Conservation (phyloP, 148 eudicot species). For the Fagopyrum homotropicum region DNA sequence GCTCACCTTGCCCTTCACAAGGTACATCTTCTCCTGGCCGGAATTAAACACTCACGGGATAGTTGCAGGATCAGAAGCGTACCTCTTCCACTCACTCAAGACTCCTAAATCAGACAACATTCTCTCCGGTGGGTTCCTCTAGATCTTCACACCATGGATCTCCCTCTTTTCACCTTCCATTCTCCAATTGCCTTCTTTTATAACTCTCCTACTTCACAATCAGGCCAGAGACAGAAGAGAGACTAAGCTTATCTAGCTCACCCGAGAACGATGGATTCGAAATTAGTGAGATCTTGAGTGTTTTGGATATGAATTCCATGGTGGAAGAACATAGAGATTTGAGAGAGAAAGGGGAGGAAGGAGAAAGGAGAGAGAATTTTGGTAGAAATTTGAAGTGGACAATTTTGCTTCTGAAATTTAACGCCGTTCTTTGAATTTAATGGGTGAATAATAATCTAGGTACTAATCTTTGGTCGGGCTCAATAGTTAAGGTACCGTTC, state of each 20-base stretch:
- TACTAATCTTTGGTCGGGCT: too few species aligned
- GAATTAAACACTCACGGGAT: slow-evolving; percentile 38
- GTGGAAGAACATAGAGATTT: slow-evolving; percentile 34
- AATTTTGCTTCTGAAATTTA: too few species aligned
- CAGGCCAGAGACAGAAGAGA: slow-evolving; percentile 36
- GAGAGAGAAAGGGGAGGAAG: too few species aligned
- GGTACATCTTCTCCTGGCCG: slow-evolving; percentile 38
- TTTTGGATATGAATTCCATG: slow-evolving; percentile 75
- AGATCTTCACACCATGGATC: slow-evolving; percentile 17
- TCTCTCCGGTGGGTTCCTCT: slow-evolving; percentile 11
- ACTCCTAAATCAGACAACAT: slow-evolving; percentile 12
- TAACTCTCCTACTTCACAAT: not conserved
- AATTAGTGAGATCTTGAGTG: slow-evolving; percentile 35
- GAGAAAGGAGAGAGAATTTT: too few species aligned
- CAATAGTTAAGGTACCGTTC: too few species aligned
- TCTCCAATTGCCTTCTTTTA: too few species aligned
- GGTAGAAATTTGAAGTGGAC: too few species aligned
- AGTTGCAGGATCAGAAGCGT: slow-evolving; percentile 24
- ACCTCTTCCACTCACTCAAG: slow-evolving; percentile 20
- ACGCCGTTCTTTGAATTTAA: too few species aligned
- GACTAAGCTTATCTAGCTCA: not conserved
- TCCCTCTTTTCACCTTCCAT: not conserved
- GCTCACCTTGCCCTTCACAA: slow-evolving; percentile 35
- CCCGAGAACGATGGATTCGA: slow-evolving; percentile 23
- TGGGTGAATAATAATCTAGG: too few species aligned